Evolutionary conservation across 257 asterid species (phyloP), one percentile per base, ranked within the genome.

Genomic region (Jasminum sambac): DNA sequence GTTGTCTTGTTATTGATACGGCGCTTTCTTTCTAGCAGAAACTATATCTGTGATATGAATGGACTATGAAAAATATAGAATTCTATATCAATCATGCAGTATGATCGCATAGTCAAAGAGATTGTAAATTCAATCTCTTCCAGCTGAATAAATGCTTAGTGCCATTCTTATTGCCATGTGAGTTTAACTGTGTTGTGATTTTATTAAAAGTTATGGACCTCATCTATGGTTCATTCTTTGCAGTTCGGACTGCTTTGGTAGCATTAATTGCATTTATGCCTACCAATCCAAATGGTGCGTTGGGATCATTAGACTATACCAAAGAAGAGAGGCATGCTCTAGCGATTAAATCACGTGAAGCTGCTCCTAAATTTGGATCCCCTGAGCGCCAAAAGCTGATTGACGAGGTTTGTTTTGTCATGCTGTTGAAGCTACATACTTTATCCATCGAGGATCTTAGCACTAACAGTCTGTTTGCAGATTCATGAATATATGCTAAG

Each of bases 261-360:
- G 98, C 98, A 26, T 80, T 90, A 68, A 92, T 92, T 16, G 98
- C 98, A 25, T 92, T 92, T 66, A 92, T 90, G 98, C 98, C 98
- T 43, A 90, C 96, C 74, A 84, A 79, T 74, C 95, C 98, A 66
- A 90, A 90, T 66, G 98, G 98, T 52, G 98, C 96, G 8, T 74
- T 92, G 71, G 96, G 96, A 46, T 92, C 98, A 58, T 78, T 92
- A 60, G 96, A 92, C 70, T 88, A 90, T 77, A 76, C 87, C 6
- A 90, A 87, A 77, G 95, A 90, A 72, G 98, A 92, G 79, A 88
- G 95, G 75, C 86, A 83, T 60, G 84, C 82, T 68, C 90, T 92
- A 73, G 96, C 98, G 43, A 70, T 85, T 38, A 92, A 88, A 76
- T 86, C 98, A 68, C 91, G 92, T 25, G 91, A 84, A 69, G 76